Conservation (phyloP, 176 grass and related monocot genomes). For the barley (Hordeum vulgare) region DNA sequence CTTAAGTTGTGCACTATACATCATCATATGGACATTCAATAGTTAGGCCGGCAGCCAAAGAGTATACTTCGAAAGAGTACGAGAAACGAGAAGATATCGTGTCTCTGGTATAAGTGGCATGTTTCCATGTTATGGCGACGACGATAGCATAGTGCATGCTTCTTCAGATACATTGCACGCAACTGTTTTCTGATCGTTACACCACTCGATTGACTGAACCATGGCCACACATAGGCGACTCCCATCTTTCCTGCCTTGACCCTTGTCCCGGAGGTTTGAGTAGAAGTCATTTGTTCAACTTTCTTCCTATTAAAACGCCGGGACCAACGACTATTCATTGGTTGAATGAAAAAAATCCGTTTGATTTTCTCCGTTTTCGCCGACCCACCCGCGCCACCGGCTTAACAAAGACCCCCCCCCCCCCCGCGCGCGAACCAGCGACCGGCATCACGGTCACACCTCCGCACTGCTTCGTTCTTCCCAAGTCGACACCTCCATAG, state of each 20-base stretch:
- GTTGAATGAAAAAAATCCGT: not conserved
- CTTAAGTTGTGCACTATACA: not conserved
- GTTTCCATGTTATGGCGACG: not conserved
- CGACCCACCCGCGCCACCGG: too few species aligned
- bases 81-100: not conserved
- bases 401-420: too few species aligned
- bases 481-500: too few species aligned
- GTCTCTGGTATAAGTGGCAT: not conserved
- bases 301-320: not conserved
- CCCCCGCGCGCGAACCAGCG: too few species aligned
- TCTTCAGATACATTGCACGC: conserved; percentile 32
- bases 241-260: conserved; percentile 10
- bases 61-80: not conserved
- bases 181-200: not conserved
- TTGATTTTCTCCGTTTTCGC: not conserved
- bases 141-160: not conserved
- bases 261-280: conserved; percentile 1
- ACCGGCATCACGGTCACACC: too few species aligned
- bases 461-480: too few species aligned
- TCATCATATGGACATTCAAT: not conserved
- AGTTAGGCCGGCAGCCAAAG: conserved; percentile 36
- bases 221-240: not conserved
- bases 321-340: not conserved
- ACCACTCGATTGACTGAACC: conserved; percentile 25
- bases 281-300: not conserved